These are phyloP conservation scores for Colletotrichum tofieldiae DNA, from an alignment of 2,329 filamentous ascomycete species.

Conservation along the genomic window DNA sequence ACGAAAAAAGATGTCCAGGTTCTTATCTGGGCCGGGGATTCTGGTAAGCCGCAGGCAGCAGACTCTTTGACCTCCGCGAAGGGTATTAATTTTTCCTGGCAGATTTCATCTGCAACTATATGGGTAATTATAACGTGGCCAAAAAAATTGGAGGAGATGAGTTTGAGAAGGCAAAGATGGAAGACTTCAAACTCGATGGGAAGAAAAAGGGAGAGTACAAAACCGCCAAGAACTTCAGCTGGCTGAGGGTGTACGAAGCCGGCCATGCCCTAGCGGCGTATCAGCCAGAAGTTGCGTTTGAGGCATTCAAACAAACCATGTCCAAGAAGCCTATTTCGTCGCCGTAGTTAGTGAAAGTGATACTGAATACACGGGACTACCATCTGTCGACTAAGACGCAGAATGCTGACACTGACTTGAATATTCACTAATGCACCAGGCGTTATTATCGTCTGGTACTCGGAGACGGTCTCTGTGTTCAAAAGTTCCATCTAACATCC, in stretches of 20 bases:
- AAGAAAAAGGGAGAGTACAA: constrained; percentile 65
- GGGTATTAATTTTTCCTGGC: not conserved
- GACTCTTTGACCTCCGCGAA: no score
- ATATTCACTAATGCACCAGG: no score
- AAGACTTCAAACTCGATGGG: constrained; percentile 64
- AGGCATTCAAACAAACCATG: constrained; percentile 68
- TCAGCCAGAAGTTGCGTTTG: constrained; percentile 41
- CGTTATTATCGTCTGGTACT: no score
- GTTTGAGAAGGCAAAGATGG: constrained; percentile 54
- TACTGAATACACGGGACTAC: not conserved
- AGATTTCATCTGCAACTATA: constrained; percentile 74
- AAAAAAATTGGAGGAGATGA: constrained; percentile 54
- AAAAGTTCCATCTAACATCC: not conserved
- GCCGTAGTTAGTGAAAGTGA: not conserved
- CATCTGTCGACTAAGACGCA: no score
- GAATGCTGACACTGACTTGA: no score
- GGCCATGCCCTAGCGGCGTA: constrained; percentile 55
- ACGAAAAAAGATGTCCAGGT: constrained; percentile 64
- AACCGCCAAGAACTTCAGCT: constrained; percentile 64
- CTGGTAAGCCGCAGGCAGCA: constrained; percentile 50
- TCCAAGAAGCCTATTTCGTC: constrained; percentile 60
- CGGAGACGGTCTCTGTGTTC: no score
- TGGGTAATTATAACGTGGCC: constrained; percentile 56
- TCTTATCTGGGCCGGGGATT: constrained; percentile 70
- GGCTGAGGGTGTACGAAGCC: constrained; percentile 63